These are phyloP conservation scores for Saprolegnia parasitica DNA, from an alignment of 352 stramenopile genomes.

Conservation along the genomic window DNA sequence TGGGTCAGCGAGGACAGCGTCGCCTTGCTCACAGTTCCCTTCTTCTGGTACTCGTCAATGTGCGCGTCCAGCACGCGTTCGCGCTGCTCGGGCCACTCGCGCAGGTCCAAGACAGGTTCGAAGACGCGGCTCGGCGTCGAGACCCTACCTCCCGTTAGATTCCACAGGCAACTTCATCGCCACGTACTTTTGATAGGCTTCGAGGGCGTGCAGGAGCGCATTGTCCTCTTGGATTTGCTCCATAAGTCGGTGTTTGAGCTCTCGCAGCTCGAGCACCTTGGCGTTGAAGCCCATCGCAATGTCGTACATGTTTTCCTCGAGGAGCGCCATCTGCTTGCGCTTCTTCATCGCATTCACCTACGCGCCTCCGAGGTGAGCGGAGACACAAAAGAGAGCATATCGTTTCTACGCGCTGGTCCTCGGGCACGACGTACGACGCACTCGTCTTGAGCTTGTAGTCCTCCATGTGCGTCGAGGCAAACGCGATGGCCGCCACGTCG, in stretches of 20 bases:
- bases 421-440: constrained; percentile 82
- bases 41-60: constrained; percentile 66
- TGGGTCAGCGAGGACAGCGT: background rate
- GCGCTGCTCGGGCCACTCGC: constrained; percentile 87
- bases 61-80: constrained; percentile 76
- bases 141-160: background rate
- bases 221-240: constrained; percentile 57
- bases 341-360: constrained; percentile 88
- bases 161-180: background rate
- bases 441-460: constrained; percentile 91
- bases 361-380: too few species aligned
- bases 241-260: constrained; percentile 84
- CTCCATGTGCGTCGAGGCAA: constrained; percentile 84
- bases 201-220: constrained; percentile 46
- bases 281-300: constrained; percentile 86
- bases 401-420: constrained; percentile 73
- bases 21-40: constrained; percentile 31
- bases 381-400: background rate
- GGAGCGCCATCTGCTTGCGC: constrained; percentile 72
- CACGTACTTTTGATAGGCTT: constrained; percentile 14
- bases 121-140: constrained; percentile 21
- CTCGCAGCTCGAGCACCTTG: constrained; percentile 83
- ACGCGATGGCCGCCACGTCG: constrained; percentile 87
- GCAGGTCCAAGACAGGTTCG: constrained; percentile 49
- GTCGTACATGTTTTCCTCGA: constrained; percentile 78